phyloP scores from a whole-genome alignment of 495 filamentous ascomycete species.

The Tuber umbilicatum region DNA sequence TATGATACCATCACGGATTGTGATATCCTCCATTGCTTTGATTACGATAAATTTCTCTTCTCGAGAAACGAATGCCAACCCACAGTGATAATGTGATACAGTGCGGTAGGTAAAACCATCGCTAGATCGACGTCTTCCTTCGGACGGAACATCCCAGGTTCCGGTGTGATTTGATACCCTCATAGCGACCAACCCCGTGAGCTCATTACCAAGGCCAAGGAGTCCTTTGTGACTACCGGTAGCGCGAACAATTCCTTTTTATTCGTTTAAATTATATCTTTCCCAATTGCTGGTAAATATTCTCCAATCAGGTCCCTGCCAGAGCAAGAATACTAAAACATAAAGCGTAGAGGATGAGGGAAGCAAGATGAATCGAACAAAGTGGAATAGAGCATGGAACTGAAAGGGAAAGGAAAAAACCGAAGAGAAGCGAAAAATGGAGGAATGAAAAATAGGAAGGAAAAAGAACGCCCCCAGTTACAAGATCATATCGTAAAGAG shows the following conservation, averaged over 20 bases:
- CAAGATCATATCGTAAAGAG: conserved; percentile 19
- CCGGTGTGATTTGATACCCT: background rate
- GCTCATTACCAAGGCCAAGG: background rate
- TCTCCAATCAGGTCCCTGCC: background rate
- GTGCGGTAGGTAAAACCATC: background rate
- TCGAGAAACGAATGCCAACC: background rate
- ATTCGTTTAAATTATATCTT: conserved; percentile 3
- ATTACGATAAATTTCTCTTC: background rate
- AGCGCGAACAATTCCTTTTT: background rate
- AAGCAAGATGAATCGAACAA: background rate
- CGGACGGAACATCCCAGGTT: background rate
- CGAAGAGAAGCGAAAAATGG: conserved; percentile 1
- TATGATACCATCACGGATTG: background rate
- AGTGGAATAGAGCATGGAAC: background rate
- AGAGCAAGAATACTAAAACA: background rate
- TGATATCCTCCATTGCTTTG: background rate
- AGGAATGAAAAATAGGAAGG: background rate
- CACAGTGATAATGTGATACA: background rate
- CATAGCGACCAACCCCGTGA: background rate
- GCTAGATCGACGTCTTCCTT: background rate
- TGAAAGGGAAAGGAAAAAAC: background rate
- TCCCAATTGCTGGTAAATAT: background rate
- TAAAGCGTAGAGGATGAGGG: background rate
- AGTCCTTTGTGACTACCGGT: background rate
- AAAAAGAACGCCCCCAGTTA: conserved; percentile 32